phyloP scores from a whole-genome alignment of 805 yeast species.

The Teunomyces pallodes region DNA sequence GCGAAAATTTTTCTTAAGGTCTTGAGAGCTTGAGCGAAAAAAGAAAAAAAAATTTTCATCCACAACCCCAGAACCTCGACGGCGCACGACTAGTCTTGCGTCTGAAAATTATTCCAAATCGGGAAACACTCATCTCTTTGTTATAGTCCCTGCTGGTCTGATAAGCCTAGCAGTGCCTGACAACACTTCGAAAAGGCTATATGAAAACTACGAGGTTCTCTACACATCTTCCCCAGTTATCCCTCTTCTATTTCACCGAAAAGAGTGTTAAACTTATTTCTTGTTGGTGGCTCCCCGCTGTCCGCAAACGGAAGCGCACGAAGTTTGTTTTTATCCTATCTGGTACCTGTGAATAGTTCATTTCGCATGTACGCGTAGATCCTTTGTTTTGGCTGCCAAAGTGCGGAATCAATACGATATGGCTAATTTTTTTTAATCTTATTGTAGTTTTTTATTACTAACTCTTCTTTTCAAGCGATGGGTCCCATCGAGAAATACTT shows the following conservation, averaged over 20 bases:
- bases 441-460: not conserved
- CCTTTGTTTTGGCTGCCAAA: slow-evolving; percentile 3
- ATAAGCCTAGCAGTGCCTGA: not conserved
- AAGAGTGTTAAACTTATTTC: not conserved
- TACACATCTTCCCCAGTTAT: too few relatives aligned
- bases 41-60: slow-evolving; percentile 3
- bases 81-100: not conserved
- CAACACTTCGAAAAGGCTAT: not conserved
- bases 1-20: slow-evolving; percentile 2
- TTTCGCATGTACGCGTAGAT: not conserved
- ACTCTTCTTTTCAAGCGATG: not conserved
- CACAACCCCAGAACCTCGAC: not conserved
- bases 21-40: not conserved
- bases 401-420: not conserved
- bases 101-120: not conserved
- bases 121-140: not conserved
- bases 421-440: not conserved
- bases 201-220: too few relatives aligned
- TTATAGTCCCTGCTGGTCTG: not conserved
- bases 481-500: not conserved
- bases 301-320: not conserved
- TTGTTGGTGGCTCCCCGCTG: not conserved
- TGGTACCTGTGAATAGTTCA: not conserved
- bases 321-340: not conserved
- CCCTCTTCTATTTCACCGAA: too few relatives aligned